These are phyloP conservation scores for Cladosporium sp. DNA, from an alignment of 2,329 filamentous ascomycete genomes.

Conservation along the genomic window DNA sequence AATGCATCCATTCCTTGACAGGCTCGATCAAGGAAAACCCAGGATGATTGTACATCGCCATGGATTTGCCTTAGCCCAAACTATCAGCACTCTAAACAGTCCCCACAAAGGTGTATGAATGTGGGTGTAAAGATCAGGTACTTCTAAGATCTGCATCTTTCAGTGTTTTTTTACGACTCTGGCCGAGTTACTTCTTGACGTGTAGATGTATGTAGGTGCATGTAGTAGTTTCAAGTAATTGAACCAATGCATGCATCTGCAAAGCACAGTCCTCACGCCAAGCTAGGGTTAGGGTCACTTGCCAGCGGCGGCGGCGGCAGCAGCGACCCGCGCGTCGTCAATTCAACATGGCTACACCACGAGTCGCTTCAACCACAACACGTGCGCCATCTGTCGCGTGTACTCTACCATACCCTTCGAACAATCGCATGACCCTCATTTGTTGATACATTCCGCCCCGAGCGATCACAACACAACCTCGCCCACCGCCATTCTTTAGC, in stretches of 20 bases:
- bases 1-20: not conserved
- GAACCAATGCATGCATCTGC: not conserved
- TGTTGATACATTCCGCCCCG: slow-evolving; percentile 6
- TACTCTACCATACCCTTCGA: not conserved
- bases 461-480: not conserved
- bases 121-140: not conserved
- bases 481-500: slow-evolving; percentile 7
- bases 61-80: not conserved
- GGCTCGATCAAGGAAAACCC: not conserved
- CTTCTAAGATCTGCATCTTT: not conserved
- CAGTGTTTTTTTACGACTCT: not conserved
- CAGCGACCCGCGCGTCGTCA: slow-evolving; percentile 7
- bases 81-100: not conserved
- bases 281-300: not conserved
- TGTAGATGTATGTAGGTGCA: not conserved
- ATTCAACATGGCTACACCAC: slow-evolving; percentile 12
- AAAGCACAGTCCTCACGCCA: not conserved
- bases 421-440: not conserved
- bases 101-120: not conserved
- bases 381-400: slow-evolving; percentile 6
- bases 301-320: not conserved
- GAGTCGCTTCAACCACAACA: slow-evolving; percentile 2
- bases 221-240: not conserved
- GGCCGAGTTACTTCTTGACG: not conserved
- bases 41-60: not conserved